phyloP scores from a whole-genome alignment of 495 filamentous ascomycete genomes.

The Aspergillus diversus region DNA sequence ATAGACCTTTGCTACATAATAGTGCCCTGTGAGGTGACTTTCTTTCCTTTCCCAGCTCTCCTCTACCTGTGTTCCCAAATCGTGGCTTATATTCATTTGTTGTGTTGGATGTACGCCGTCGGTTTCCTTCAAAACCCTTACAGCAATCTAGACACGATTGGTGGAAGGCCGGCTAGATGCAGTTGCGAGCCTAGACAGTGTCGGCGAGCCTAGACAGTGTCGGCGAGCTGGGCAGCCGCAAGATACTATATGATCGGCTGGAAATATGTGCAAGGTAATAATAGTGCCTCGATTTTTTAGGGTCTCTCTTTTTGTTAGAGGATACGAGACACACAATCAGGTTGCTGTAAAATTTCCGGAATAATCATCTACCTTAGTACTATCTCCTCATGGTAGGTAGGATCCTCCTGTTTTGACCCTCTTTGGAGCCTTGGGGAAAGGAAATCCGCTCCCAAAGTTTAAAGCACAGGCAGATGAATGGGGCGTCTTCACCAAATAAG shows the following conservation, averaged over 20 bases:
- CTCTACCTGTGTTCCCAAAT: not conserved
- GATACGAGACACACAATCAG: too few species aligned
- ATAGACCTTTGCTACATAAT: too few species aligned
- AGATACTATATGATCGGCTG: too few species aligned
- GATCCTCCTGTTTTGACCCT: not conserved
- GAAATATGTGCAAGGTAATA: too few species aligned
- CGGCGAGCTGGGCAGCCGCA: not conserved
- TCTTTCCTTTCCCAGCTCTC: too few species aligned
- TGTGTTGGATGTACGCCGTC: not conserved
- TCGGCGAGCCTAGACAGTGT: not conserved
- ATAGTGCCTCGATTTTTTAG: too few species aligned
- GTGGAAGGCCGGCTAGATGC: not conserved
- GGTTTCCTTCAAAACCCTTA: not conserved
- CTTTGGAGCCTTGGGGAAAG: too few species aligned
- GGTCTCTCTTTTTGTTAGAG: too few species aligned
- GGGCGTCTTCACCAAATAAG: not conserved
- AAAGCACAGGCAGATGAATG: too few species aligned
- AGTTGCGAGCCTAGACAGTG: not conserved
- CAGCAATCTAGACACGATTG: not conserved
- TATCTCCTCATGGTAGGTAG: not conserved
- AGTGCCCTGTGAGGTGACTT: too few species aligned
- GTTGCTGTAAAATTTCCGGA: too few species aligned
- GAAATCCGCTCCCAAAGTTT: too few species aligned
- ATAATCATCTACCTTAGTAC: not conserved
- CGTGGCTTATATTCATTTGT: not conserved